phyloP scores from a whole-genome alignment of 2,329 filamentous ascomycete species.

The Pezicula rhizophila region DNA sequence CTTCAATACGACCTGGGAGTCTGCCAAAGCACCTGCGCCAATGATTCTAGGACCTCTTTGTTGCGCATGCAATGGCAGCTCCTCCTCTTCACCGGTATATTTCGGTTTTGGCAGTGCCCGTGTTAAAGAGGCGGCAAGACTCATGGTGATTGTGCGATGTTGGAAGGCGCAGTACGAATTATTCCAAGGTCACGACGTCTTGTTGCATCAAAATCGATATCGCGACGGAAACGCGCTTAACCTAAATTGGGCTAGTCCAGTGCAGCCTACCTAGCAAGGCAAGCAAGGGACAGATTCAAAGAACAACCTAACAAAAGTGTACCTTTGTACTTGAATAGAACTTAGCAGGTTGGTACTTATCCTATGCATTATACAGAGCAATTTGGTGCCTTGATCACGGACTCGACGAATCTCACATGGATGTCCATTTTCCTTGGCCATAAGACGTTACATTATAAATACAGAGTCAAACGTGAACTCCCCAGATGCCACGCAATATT shows the following conservation, averaged over 20 bases:
- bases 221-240: conserved; percentile 1
- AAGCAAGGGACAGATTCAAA: too few species aligned
- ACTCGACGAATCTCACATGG: background rate
- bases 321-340: too few species aligned
- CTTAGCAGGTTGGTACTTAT: too few species aligned
- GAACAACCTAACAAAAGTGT: too few species aligned
- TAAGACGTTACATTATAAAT: conserved; percentile 12
- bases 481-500: conserved; percentile 10
- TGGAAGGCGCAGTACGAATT: conserved; percentile 5
- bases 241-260: conserved; percentile 6
- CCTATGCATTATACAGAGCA: too few species aligned
- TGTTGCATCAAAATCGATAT: conserved; percentile 11
- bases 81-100: conserved; percentile 86
- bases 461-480: conserved; percentile 14
- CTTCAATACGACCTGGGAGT: conserved; percentile 78
- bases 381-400: too few species aligned
- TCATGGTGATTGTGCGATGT: conserved; percentile 39
- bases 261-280: too few species aligned
- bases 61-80: conserved; percentile 63
- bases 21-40: conserved; percentile 71
- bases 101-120: conserved; percentile 81
- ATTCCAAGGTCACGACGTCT: conserved; percentile 10
- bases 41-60: conserved; percentile 79
- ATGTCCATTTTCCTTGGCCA: conserved; percentile 1
- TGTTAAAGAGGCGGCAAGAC: conserved; percentile 67